Base-by-base conservation (phyloP, 2,329 filamentous ascomycete species). In the Nemania abortiva region DNA sequence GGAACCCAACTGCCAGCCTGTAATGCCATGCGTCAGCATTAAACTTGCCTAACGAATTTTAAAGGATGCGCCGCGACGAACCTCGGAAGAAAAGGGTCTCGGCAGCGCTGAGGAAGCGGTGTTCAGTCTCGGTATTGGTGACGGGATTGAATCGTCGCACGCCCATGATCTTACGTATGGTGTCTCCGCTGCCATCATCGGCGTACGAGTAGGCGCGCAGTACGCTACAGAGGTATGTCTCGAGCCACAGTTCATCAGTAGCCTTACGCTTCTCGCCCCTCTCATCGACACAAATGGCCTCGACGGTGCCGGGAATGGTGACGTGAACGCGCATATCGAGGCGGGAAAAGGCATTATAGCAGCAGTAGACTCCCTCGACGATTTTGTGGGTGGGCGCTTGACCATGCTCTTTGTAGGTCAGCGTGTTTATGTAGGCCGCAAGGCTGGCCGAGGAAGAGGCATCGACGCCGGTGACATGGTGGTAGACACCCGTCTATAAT, bases 281-380 rank as follows among this genome's bases (percentile, higher is more conserved):
- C 83, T 99, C 96, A 80, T 99, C 95, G 66, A 99, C 92, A 80
- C 95, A 98, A 80, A 98, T 98, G 82, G 94, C 97, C 81, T 99
- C 95, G 61, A 99, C 94, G 10, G 93, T 96, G 69, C 96, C 96
- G 20, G 96, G 96, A 72, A 99, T 98, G 73, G 95, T 95, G 68
- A 99, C 95, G 78, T 98, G 95, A 13, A 99, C 95, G 70, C 96
- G 94, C 96, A 99, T 99, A 78, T 99, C 96, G 62, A 98, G 87
- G 72, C 97, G 90, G 5, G 96, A 98, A 81, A 99, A 98, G 73
- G 96, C 96, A 93, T 99, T 99, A 87, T 99, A 99, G 83, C 96
- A 99, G 83, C 96, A 98, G 83, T 98, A 98, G 47, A 97, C 86
- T 5, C 96, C 96, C 72, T 97, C 96, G 9, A 94, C 92, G 66